Base-by-base conservation (phyloP, 2,329 filamentous ascomycete genomes). In the Neofusicoccum sp. region DNA sequence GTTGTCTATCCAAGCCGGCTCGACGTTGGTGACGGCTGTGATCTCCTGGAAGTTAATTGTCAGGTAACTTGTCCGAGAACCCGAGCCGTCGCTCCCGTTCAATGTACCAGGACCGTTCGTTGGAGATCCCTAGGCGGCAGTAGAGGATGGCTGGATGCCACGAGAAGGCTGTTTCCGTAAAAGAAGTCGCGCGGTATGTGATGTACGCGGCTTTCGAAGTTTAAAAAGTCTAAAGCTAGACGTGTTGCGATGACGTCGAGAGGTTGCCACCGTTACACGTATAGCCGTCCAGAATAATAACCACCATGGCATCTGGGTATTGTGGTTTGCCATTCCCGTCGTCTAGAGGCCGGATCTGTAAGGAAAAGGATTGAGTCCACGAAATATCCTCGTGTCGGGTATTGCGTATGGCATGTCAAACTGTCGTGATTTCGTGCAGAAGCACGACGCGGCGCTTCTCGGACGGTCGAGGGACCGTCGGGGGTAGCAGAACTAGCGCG, bases 381-480 rank as follows among this genome's bases (percentile, higher is more conserved):
- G 57, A 59, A 54, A 40, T 31, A 59, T 49, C 57, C 57, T 49
- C 45, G 44, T 59, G 57, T 49, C 36, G 28, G 56, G 34, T 59
- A 43, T 59, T 40, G 57, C 51, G 51, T 56, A 34, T 56, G 36
- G 57, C 45, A 26, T 47, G 26, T 59, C 38, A 43, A 56, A 59
- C 45, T 31, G 43, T 59, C 57, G 45, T 59, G 36, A 59, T 59
- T 48, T 59, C 57, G 33, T 59, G 57, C 57, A 30, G 26, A 59
- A 49, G 57, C 57, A 59, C 57, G 44, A 59, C 34, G 57, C 57
- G 57, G 57, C 44, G 57, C 45, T 49, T 59, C 57, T 59, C 57
- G 31, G 36, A 49, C 57, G 36, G 44, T 9, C 12, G 28, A 14
- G 34, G n/a, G 12, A 34, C 57, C 44, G 45, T 49, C 57, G n/a